phyloP scores from a whole-genome alignment of 768 basidiomycete species.

The Hericium alpestre region DNA sequence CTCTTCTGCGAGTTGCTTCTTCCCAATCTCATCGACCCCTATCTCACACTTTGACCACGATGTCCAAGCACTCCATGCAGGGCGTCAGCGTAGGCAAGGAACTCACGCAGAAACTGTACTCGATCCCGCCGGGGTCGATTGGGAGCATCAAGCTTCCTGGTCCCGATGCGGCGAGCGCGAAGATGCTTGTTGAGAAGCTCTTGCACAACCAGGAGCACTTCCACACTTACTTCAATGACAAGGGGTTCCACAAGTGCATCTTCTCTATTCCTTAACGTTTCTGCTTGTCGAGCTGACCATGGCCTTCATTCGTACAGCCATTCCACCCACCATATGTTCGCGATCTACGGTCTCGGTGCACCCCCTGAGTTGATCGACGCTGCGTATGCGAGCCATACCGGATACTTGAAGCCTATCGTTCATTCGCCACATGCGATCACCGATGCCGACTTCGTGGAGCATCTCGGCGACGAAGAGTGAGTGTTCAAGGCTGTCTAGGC shows the following conservation, averaged over 20 bases:
- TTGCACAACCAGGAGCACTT: constrained; percentile 41
- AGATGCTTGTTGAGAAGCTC: constrained; percentile 15
- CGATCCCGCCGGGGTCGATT: background rate
- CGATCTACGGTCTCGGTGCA: constrained; percentile 53
- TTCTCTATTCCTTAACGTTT: background rate
- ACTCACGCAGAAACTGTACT: background rate
- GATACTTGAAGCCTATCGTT: constrained; percentile 27
- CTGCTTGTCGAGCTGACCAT: background rate
- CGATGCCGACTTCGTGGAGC: constrained; percentile 36
- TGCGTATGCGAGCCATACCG: constrained; percentile 29
- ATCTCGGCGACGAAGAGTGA: constrained; percentile 48
- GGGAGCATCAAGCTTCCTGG: background rate
- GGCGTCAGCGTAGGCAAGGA: background rate
- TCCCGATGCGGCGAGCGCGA: background rate
- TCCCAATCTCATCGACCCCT: too few relatives aligned
- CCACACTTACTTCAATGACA: constrained; percentile 42
- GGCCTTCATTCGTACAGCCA: constrained; percentile 28
- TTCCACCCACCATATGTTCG: constrained; percentile 44
- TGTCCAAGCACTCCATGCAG: too few relatives aligned
- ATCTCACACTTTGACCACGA: too few relatives aligned
- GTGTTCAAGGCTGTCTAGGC: constrained; percentile 6
- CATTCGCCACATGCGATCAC: constrained; percentile 36
- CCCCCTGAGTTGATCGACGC: constrained; percentile 27
- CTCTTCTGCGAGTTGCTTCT: too few relatives aligned
- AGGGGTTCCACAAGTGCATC: constrained; percentile 22